phyloP scores from a whole-genome alignment of 2,329 filamentous ascomycete species.

The Coleophoma cylindrospora region DNA sequence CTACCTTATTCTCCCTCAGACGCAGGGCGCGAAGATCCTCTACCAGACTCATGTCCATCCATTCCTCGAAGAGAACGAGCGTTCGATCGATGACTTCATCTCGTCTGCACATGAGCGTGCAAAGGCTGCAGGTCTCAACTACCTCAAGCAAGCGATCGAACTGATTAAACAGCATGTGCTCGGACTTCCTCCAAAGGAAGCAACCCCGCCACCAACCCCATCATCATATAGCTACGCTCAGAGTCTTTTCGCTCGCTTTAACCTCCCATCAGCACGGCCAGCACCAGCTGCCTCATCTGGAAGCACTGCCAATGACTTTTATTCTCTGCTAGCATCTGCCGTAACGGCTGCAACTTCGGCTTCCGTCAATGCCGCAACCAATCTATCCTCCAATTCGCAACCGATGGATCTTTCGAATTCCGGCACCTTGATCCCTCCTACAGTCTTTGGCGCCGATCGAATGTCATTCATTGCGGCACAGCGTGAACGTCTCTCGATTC shows the following conservation, averaged over 20 bases:
- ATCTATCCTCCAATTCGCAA: slow-evolving; percentile 21
- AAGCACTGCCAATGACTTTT: slow-evolving; percentile 59
- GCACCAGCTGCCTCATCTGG: slow-evolving; percentile 28
- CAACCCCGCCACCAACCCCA: slow-evolving; percentile 38
- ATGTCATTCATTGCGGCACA: slow-evolving; percentile 73
- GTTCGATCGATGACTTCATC: slow-evolving; percentile 87
- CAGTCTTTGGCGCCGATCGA: slow-evolving; percentile 62
- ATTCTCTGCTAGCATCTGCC: slow-evolving; percentile 70
- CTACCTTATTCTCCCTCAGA: slow-evolving; percentile 95
- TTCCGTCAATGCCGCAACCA: slow-evolving; percentile 13
- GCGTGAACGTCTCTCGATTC: slow-evolving; percentile 68
- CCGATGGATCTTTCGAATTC: slow-evolving; percentile 44
- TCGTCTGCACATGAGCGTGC: slow-evolving; percentile 73
- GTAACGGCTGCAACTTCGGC: slow-evolving; percentile 44
- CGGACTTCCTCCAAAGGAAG: slow-evolving; percentile 60
- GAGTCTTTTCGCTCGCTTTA: slow-evolving; percentile 78
- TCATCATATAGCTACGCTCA: slow-evolving; percentile 64
- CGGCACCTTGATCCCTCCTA: slow-evolving; percentile 64
- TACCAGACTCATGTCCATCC: slow-evolving; percentile 86
- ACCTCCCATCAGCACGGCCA: slow-evolving; percentile 66
- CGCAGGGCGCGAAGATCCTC: slow-evolving; percentile 83
- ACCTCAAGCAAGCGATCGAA: slow-evolving; percentile 67
- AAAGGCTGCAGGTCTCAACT: slow-evolving; percentile 70
- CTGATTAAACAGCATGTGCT: slow-evolving; percentile 70
- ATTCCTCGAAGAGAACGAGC: slow-evolving; percentile 81